A percentile compares a stretch with the other conserved stretches of the same genome.
These are phyloP conservation scores for Diaporthe velutina DNA, from an alignment of 2,329 filamentous ascomycete species.

Conservation along the genomic window DNA sequence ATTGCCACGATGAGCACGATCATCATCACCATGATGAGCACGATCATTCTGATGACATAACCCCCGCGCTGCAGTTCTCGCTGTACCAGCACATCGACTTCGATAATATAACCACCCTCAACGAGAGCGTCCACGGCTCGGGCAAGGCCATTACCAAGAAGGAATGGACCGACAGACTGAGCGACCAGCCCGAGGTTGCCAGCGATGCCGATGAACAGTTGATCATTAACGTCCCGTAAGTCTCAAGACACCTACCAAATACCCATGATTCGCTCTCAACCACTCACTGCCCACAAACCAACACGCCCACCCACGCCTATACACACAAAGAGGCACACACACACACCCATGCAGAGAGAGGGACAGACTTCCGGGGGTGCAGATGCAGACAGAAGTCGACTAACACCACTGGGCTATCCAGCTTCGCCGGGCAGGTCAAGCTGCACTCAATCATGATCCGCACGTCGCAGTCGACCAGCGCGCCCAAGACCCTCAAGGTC, in stretches of 20 bases:
- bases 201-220: conserved; percentile 94
- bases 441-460: conserved; percentile 91
- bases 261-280: not conserved
- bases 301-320: not conserved
- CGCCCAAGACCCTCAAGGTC: conserved; percentile 86
- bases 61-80: conserved; percentile 89
- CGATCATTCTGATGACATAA: conserved; percentile 93
- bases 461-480: conserved; percentile 76
- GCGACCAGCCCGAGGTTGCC: conserved; percentile 78
- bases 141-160: conserved; percentile 87
- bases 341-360: not conserved
- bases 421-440: conserved; percentile 94
- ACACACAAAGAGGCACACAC: not conserved
- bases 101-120: conserved; percentile 84
- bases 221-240: conserved; percentile 91
- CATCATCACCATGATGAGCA: conserved; percentile 73
- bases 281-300: not conserved
- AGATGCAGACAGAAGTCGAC: not conserved
- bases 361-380: no score
- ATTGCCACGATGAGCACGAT: conserved; percentile 53
- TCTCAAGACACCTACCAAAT: conserved; percentile 40
- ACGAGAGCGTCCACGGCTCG: conserved; percentile 78
- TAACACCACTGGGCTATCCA: conserved; percentile 50
- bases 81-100: conserved; percentile 95
- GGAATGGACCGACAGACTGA: conserved; percentile 87